A percentile compares a stretch with the other conserved stretches of the same genome.
Evolutionary conservation across 108 stramenopile species (phyloP).

Genomic region (Craspedostauros australis): DNA sequence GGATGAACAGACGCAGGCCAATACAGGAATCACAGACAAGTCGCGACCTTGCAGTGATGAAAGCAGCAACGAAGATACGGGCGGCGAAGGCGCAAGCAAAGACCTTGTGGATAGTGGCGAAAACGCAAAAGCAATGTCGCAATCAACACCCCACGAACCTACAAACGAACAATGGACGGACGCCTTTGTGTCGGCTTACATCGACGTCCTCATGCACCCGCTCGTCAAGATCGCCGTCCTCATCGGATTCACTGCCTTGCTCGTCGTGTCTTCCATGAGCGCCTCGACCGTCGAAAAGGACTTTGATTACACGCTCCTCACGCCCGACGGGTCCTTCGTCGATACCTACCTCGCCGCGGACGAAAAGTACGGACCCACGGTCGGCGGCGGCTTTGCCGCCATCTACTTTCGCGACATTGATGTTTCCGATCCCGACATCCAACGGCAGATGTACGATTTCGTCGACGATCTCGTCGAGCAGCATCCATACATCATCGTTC

Average conservation of each 20-base stretch:
- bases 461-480: background rate
- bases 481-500: too few relatives aligned
- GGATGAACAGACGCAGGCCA: background rate
- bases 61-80: background rate
- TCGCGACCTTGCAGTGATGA: background rate
- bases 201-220: too few relatives aligned
- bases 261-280: background rate
- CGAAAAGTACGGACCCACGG: background rate
- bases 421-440: too few relatives aligned
- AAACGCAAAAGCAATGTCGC: too few relatives aligned
- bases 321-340: background rate
- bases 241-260: background rate
- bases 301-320: background rate
- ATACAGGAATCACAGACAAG: too few relatives aligned
- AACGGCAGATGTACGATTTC: background rate
- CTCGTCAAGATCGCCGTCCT: too few relatives aligned
- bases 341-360: background rate
- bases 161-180: too few relatives aligned
- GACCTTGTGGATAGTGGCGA: too few relatives aligned
- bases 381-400: too few relatives aligned
- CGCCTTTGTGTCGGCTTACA: too few relatives aligned
- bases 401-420: constrained; percentile 1
- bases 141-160: too few relatives aligned
- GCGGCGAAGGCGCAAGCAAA: too few relatives aligned
- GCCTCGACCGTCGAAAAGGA: background rate